Conservation (phyloP, 2,329 filamentous ascomycete species). For the Fusarium sp. region DNA sequence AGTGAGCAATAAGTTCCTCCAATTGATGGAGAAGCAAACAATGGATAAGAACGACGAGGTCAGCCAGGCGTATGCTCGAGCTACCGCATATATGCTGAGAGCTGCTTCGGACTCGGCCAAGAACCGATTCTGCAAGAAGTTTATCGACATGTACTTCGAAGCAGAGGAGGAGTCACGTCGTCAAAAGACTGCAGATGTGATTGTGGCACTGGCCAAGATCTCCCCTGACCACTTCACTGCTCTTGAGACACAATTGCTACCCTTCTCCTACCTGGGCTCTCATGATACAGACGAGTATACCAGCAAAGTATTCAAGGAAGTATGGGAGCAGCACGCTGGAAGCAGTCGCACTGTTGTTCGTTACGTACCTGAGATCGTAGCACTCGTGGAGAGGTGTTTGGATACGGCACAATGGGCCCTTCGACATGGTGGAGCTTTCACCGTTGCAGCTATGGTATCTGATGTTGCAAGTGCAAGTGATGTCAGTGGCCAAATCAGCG, state of each 20-base stretch:
- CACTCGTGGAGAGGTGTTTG: conserved; percentile 73
- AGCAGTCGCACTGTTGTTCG: conserved; percentile 83
- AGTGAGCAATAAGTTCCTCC: conserved; percentile 79
- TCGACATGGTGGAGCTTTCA: conserved; percentile 86
- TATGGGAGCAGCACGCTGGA: conserved; percentile 92
- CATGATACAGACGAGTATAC: conserved; percentile 87
- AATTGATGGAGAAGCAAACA: conserved; percentile 80
- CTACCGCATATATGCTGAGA: conserved; percentile 85
- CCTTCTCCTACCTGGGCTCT: conserved; percentile 87
- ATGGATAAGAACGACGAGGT: conserved; percentile 95
- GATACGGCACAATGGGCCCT: conserved; percentile 88
- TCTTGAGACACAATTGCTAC: conserved; percentile 78
- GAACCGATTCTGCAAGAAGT: conserved; percentile 60
- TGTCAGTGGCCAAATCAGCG: conserved; percentile 66
- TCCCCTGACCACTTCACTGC: conserved; percentile 88
- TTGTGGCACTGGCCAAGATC: conserved; percentile 84
- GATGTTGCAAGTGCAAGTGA: conserved; percentile 71
- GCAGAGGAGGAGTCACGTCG: conserved; percentile 81
- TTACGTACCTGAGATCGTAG: conserved; percentile 84
- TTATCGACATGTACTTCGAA: conserved; percentile 79
- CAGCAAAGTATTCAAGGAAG: conserved; percentile 80
- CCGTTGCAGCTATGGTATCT: conserved; percentile 77
- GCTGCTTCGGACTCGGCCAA: conserved; percentile 61
- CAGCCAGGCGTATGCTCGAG: conserved; percentile 85
- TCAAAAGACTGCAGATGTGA: conserved; percentile 82